A percentile compares a stretch with the other conserved stretches of the same genome.
Evolutionary conservation across 1,284 basidiomycete genomes (phyloP).

Genomic region (Tetrapyrgos nigripes): DNA sequence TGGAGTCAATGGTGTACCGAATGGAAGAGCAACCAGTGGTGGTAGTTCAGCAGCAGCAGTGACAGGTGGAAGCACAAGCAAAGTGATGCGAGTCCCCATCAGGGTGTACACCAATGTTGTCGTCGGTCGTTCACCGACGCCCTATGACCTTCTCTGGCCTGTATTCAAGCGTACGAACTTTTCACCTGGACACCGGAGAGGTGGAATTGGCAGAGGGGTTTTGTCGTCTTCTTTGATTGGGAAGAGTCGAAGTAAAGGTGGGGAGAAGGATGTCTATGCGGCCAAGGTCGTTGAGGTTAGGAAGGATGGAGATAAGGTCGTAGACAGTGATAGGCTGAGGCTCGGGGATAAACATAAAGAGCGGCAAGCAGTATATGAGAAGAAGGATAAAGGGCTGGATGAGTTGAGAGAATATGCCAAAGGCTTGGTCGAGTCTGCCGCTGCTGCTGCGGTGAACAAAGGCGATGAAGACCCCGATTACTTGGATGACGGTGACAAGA

Average conservation of each 20-base stretch:
- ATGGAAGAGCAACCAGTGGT: not conserved
- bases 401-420: constrained; percentile 42
- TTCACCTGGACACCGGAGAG: constrained; percentile 10
- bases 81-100: constrained; percentile 89
- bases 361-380: too few relatives aligned
- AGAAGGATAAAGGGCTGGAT: constrained; percentile 17
- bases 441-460: not conserved
- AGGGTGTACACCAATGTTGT: constrained; percentile 86
- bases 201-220: constrained; percentile 5
- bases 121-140: constrained; percentile 56
- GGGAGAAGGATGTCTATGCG: not conserved
- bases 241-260: not conserved
- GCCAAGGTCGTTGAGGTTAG: constrained; percentile 15
- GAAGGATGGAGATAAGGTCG: not conserved
- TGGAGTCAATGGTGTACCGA: not conserved
- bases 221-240: not conserved
- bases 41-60: not conserved
- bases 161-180: constrained; percentile 40
- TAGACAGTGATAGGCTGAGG: constrained; percentile 11
- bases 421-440: constrained; percentile 27
- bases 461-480: not conserved
- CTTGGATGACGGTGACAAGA: not conserved
- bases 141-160: constrained; percentile 79
- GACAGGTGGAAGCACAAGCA: constrained; percentile 61
- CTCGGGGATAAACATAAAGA: not conserved